Evolutionary conservation across 139 green algal genomes (phyloP).

Genomic region (Yamagishiella unicocca): DNA sequence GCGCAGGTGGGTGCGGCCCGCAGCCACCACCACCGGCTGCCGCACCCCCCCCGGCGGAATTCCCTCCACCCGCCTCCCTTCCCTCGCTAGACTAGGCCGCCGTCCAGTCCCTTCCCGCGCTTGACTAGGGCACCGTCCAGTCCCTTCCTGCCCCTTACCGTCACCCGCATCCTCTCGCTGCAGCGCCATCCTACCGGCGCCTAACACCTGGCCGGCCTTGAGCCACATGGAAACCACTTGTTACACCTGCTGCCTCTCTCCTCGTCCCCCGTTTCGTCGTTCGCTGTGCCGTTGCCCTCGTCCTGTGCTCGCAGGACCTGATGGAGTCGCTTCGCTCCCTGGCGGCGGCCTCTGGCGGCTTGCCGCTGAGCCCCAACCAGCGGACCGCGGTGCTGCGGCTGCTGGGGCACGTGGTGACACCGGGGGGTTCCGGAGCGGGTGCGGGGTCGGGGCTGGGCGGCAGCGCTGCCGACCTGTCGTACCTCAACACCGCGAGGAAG

Average conservation of each 20-base stretch:
- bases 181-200: too few species aligned
- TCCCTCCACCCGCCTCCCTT: too few species aligned
- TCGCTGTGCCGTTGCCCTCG: not conserved
- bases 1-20: conserved; percentile 46
- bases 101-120: too few species aligned
- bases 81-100: too few species aligned
- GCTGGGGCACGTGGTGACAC: conserved; percentile 47
- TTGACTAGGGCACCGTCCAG: too few species aligned
- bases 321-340: conserved; percentile 51
- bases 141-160: too few species aligned
- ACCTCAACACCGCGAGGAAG: conserved; percentile 16
- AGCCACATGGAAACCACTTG: too few species aligned
- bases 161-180: too few species aligned
- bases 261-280: not conserved
- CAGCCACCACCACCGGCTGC: not conserved
- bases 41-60: too few species aligned
- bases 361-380: conserved; percentile 73
- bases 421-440: not conserved
- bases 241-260: too few species aligned
- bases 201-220: too few species aligned
- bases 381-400: conserved; percentile 60
- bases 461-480: conserved; percentile 35
- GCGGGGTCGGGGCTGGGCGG: not conserved
- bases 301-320: conserved; percentile 29
- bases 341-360: not conserved